These are phyloP conservation scores for Nicotiana noctiflora DNA, from an alignment of 257 asterid genomes.

Conservation along the genomic window DNA sequence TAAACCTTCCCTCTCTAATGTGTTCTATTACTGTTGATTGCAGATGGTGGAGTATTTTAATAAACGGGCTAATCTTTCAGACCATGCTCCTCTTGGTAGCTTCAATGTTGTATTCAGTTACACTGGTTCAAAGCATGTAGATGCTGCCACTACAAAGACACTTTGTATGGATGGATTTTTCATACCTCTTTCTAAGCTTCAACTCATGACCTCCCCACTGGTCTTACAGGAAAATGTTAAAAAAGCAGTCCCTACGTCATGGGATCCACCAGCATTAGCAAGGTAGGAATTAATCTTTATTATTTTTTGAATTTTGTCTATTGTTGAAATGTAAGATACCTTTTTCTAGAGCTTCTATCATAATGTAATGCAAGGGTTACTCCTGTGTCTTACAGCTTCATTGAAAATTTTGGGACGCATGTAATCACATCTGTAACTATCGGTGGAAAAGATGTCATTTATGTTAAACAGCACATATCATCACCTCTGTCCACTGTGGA, in stretches of 20 bases:
- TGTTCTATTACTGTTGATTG: slow-evolving; percentile 3
- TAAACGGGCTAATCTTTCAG: slow-evolving; percentile 57
- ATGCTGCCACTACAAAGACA: slow-evolving; percentile 65
- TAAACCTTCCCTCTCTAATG: background rate
- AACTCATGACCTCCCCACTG: slow-evolving; percentile 45
- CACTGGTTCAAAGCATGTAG: slow-evolving; percentile 55
- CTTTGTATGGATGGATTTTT: slow-evolving; percentile 78
- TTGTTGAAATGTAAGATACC: background rate
- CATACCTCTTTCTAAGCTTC: slow-evolving; percentile 67
- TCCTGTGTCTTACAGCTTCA: slow-evolving; percentile 50
- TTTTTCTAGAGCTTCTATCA: background rate
- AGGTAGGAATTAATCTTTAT: slow-evolving; percentile 30
- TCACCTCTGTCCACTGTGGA: slow-evolving; percentile 63
- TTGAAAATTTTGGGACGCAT: slow-evolving; percentile 84
- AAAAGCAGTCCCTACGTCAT: slow-evolving; percentile 61
- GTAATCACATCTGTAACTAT: slow-evolving; percentile 68
- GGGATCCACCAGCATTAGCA: slow-evolving; percentile 89
- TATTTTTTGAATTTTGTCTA: background rate
- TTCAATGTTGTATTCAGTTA: slow-evolving; percentile 73
- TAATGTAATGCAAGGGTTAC: slow-evolving; percentile 3
- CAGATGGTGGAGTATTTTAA: slow-evolving; percentile 93
- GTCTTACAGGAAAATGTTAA: slow-evolving; percentile 49
- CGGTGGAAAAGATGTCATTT: slow-evolving; percentile 87
- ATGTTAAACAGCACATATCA: slow-evolving; percentile 57
- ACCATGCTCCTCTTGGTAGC: slow-evolving; percentile 64